Base-by-base conservation (phyloP, 257 asterid genomes). In the Hygrophila difformis region DNA sequence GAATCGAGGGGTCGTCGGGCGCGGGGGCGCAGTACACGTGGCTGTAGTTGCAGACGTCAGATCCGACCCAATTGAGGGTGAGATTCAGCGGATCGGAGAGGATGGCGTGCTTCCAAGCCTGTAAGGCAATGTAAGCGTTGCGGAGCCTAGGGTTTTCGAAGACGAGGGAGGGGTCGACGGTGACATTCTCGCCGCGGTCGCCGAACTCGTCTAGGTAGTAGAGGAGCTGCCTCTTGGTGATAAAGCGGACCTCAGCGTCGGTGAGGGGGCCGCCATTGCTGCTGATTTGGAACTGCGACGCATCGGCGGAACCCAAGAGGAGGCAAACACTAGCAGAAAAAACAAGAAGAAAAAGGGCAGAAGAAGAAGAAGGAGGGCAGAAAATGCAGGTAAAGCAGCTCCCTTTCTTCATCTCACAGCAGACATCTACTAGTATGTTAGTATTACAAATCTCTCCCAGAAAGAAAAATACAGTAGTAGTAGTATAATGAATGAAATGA, bases 61-160 rank as follows among this genome's bases (percentile, higher is more conserved):
- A 75, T 67, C 96, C 96, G 18, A 61, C 65, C 96, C 96, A 85
- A 70, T 78, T 42, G 0, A n/a, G 28, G 0, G 94, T 85, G 53
- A 62, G 39, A 58, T 76, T 76, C 39, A 1, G 39, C 34, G 96
- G 96, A 82, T 85, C 96, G 66, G 96, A 85, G 51, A 85, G 66
- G 34, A 85, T 79, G 15, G 96, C 96, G 29, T 68, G 67, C 28
- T 86, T 86, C 96, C 91, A 86, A 7, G 96, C 94, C 40, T 86
- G 96, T n/a, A 86, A 46, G 38, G 94, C 94, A 53, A 76, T 68
- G 80, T 86, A 86, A 4, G 96, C 96, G 47, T 63, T 55, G 16
- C 79, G 61, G 13, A 74, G 73, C 53, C 96, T 62, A 2, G 71
- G 61, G 50, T 86, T 86, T 18, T 74, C 92, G 54, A 86, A 86